Base-by-base conservation (phyloP, 2,329 filamentous ascomycete species). In the Ceratocystis albifundus region DNA sequence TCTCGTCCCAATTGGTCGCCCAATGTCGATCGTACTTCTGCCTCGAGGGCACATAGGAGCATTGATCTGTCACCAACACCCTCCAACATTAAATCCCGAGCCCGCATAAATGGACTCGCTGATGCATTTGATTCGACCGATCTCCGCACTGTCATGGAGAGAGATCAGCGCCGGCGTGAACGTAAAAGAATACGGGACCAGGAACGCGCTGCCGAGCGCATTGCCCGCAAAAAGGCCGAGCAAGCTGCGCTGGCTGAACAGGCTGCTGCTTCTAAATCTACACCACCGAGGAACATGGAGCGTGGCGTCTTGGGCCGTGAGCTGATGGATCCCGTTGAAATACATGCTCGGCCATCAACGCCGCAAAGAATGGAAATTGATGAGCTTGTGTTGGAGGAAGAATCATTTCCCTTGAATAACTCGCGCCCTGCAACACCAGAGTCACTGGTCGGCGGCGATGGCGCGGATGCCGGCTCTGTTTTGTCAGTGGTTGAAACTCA, bases 91-190 rank as follows among this genome's bases (percentile, higher is more conserved):
- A 84, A 80, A 69, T 81, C 81, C 2, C 83, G 84, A 70, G 85
- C 87, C 76, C 76, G 84, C 72, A 76, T 88, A 73, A 76, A 89
- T 76, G 77, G 88, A 75, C 76, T 97, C 57, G 94, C 91, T 25
- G 89, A 97, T 73, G 88, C 89, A 68, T 80, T 99, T 65, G 90
- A 90, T 75, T 88, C 94, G 2, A 84, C 88, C 64, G 92, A 90
- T 71, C 75, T 99, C 48, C 84, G 93, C 67, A 89, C 96, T 73
- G 80, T 97, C 36, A 88, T 99, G 83, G 94, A 99, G 71, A 81
- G 94, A 68, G 94, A 99, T 72, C 82, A 87, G 70, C 84, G 92
- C 71, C 83, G 94, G 67, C 85, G 83, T 70, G 89, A 96, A 70
- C 85, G 85, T 73, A 92, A 89, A 75, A 83, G 82, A 65, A 79